Base-by-base conservation (phyloP, 2,329 filamentous ascomycete genomes). In the Sclerotinia glacialis region DNA sequence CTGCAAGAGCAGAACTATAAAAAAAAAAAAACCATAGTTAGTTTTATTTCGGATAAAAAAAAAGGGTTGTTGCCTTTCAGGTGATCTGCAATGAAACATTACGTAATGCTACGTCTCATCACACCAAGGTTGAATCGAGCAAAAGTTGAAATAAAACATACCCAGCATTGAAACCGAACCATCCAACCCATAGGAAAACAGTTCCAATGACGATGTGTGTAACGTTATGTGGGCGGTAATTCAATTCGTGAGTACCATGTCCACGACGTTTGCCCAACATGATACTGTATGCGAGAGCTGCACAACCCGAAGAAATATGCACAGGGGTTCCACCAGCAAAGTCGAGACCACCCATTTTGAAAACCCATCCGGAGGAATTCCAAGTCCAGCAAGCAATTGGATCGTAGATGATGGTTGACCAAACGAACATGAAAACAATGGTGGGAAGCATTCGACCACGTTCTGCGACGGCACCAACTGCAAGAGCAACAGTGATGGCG, bases 301-400 rank as follows among this genome's bases (percentile, higher is more conserved):
- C 91, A 54, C 86, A 85, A 61, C 93, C 93, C 3, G 91, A 94
- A 1, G 91, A 83, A 72, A 96, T 95, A 77, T 97, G 93, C 64
- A 97, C 93, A 0, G 93, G 93, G 2, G 92, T 96, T 74, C 93
- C 93, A 70, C 93, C 92, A 28, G 93, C 93, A 74, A 95, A 96
- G 78, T 96, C 93, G 54, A 96, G 84, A 37, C 90, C 91, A 56
- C 92, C 92, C 79, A 96, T 85, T 71, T 85, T 83, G 78, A 85
- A 90, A 16, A 89, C 87, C 93, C 93, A 97, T 28, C 93, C 93
- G 42, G 81, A 81, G 0, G 90, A 78, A 77, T 96, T 96, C 93
- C 93, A 97, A 11, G 91, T 96, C 93, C 93, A 97, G 83, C 92
- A 96, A 55, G 93, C 93, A 76, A 97, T 93, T 2, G 92, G 90